Evolutionary conservation across 1,284 basidiomycete species (phyloP).

Genomic region (Malassezia sp.): DNA sequence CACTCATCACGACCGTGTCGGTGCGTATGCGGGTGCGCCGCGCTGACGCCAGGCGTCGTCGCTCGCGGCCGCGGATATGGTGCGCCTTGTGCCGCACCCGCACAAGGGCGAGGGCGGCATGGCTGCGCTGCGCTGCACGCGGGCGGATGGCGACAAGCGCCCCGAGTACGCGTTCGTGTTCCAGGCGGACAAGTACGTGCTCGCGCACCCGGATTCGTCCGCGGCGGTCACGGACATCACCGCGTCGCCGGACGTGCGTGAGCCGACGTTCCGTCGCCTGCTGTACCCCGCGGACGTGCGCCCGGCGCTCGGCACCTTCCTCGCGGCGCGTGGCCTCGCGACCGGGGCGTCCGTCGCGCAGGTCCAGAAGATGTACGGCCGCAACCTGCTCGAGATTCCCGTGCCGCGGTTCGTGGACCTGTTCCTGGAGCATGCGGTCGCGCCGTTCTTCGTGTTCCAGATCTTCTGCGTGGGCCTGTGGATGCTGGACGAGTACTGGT

Average conservation of each 20-base stretch:
- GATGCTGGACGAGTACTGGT: conserved; percentile 47
- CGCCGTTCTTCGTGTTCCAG: conserved; percentile 47
- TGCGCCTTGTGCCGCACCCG: conserved; percentile 70
- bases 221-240: conserved; percentile 34
- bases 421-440: conserved; percentile 45
- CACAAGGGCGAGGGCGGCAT: conserved; percentile 88
- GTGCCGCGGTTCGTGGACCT: conserved; percentile 41
- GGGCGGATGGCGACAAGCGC: conserved; percentile 30
- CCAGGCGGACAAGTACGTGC: conserved; percentile 86
- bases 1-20: conserved; percentile 59
- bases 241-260: conserved; percentile 43
- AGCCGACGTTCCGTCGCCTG: conserved; percentile 65
- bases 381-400: conserved; percentile 42
- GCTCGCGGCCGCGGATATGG: conserved; percentile 63
- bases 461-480: conserved; percentile 46
- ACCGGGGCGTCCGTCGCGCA: conserved; percentile 20
- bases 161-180: conserved; percentile 78
- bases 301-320: conserved; percentile 63
- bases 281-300: conserved; percentile 74
- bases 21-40: conserved; percentile 14
- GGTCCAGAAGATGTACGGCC: conserved; percentile 36
- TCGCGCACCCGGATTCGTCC: conserved; percentile 50
- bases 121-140: conserved; percentile 58
- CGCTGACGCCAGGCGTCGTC: conserved; percentile 11
- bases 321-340: conserved; percentile 52